Conservation (phyloP, 805 yeast species). For the Kurtzmaniella fragi region DNA sequence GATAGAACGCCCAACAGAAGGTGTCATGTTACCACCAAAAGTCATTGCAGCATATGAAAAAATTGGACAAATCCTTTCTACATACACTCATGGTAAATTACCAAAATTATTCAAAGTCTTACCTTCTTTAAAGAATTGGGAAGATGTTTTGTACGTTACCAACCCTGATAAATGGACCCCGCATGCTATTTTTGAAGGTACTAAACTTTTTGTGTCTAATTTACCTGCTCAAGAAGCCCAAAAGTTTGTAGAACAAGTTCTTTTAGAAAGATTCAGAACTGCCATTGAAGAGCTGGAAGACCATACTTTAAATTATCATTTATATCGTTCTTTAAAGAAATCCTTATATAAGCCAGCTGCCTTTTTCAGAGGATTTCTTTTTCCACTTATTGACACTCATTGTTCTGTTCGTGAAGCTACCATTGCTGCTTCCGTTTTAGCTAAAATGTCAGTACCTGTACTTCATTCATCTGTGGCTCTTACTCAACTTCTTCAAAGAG, state of each 20-base stretch:
- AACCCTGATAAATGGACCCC: slow-evolving; percentile 94
- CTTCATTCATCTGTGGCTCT: slow-evolving; percentile 95
- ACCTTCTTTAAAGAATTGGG: slow-evolving; percentile 93
- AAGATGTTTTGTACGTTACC: slow-evolving; percentile 88
- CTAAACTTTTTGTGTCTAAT: slow-evolving; percentile 88
- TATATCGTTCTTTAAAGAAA: slow-evolving; percentile 88
- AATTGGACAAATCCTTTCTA: slow-evolving; percentile 79
- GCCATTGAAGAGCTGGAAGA: slow-evolving; percentile 70
- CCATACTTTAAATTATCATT: slow-evolving; percentile 82
- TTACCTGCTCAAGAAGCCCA: slow-evolving; percentile 85
- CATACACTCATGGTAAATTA: slow-evolving; percentile 92
- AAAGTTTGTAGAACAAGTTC: slow-evolving; percentile 63
- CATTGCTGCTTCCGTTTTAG: slow-evolving; percentile 85
- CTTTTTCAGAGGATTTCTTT: slow-evolving; percentile 91
- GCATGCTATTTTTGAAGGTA: slow-evolving; percentile 90
- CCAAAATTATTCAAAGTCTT: slow-evolving; percentile 96
- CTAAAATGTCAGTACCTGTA: slow-evolving; percentile 88
- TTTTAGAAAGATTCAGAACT: slow-evolving; percentile 66
- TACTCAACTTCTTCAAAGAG: slow-evolving; percentile 71
- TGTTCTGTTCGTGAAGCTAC: slow-evolving; percentile 93
- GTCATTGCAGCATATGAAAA: slow-evolving; percentile 92
- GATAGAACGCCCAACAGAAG: slow-evolving; percentile 49
- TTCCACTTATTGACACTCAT: slow-evolving; percentile 84
- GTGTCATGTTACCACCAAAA: slow-evolving; percentile 88
- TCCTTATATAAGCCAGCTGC: slow-evolving; percentile 96